phyloP scores from a whole-genome alignment of 2,329 filamentous ascomycete species.

The Aureobasidium sp. region DNA sequence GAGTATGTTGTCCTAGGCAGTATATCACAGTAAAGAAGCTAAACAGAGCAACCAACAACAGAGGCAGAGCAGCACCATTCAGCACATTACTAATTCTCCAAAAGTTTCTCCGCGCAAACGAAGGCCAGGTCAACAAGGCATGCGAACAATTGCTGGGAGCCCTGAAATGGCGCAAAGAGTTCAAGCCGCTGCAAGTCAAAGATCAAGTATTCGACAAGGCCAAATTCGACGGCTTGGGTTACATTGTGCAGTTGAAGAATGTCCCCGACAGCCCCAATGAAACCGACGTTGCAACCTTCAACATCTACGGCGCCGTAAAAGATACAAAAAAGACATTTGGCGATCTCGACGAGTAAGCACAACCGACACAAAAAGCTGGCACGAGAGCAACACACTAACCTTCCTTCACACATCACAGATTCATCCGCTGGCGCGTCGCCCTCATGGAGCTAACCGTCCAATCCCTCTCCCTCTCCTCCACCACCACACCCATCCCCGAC shows the following conservation, averaged over 20 bases:
- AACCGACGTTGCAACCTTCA: slow-evolving; percentile 74
- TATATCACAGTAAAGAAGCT: slow-evolving; percentile 22
- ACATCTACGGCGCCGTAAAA: slow-evolving; percentile 85
- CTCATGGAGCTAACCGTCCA: slow-evolving; percentile 81
- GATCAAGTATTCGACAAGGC: slow-evolving; percentile 53
- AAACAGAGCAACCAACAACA: background rate
- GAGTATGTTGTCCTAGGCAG: slow-evolving; percentile 11
- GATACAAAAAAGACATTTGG: slow-evolving; percentile 74
- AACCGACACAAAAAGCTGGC: background rate
- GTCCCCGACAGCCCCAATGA: slow-evolving; percentile 45
- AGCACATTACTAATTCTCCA: slow-evolving; percentile 79
- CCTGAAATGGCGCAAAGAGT: slow-evolving; percentile 72
- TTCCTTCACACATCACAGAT: slow-evolving; percentile 43
- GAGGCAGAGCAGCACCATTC: slow-evolving; percentile 38
- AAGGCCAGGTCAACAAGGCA: slow-evolving; percentile 63
- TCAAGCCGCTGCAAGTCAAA: slow-evolving; percentile 59
- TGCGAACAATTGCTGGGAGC: slow-evolving; percentile 71
- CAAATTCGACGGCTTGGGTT: slow-evolving; percentile 74
- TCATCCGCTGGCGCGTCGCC: slow-evolving; percentile 81
- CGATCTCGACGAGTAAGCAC: slow-evolving; percentile 63
- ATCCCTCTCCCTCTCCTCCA: slow-evolving; percentile 61
- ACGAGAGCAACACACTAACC: background rate
- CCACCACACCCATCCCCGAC: slow-evolving; percentile 63
- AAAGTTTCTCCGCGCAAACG: slow-evolving; percentile 90
- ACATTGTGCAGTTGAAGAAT: slow-evolving; percentile 61